Evolutionary conservation across 1,284 basidiomycete genomes (phyloP).

Genomic region (Papiliotrema fonsecae): DNA sequence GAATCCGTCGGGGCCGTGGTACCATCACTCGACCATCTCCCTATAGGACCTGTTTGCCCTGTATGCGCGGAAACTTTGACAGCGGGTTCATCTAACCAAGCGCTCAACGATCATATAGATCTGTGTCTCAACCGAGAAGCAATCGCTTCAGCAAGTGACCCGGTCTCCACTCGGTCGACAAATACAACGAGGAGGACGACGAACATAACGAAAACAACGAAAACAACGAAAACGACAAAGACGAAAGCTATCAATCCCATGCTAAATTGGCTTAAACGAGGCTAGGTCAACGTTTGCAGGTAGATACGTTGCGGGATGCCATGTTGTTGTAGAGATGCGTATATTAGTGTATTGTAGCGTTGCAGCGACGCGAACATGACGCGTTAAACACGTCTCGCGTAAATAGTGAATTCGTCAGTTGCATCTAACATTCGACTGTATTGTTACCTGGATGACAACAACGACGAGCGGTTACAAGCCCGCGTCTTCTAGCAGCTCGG

Average conservation of each 20-base stretch:
- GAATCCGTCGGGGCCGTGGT: not conserved
- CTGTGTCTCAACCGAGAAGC: conserved; percentile 40
- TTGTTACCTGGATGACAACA: no score
- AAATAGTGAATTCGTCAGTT: no score
- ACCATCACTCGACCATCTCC: not conserved
- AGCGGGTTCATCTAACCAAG: conserved; percentile 32
- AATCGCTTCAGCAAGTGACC: conserved; percentile 19
- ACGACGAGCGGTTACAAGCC: no score
- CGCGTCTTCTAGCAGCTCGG: not conserved
- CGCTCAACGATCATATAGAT: conserved; percentile 46
- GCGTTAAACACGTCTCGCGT: no score
- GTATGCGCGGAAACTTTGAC: conserved; percentile 34
- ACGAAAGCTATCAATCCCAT: no score
- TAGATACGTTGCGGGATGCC: no score
- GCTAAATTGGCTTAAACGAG: conserved; percentile 26
- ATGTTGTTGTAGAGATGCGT: no score
- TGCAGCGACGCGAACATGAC: no score
- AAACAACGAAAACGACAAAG: conserved; percentile 8
- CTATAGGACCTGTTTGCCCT: conserved; percentile 31
- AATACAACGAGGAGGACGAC: conserved; percentile 17
- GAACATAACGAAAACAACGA: conserved; percentile 4
- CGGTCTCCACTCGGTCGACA: not conserved
- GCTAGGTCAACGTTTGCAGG: no score
- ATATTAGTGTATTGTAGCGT: no score
- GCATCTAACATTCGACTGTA: no score